These are phyloP conservation scores for Xylaria sp. DNA, from an alignment of 2,329 filamentous ascomycete genomes.

Conservation along the genomic window DNA sequence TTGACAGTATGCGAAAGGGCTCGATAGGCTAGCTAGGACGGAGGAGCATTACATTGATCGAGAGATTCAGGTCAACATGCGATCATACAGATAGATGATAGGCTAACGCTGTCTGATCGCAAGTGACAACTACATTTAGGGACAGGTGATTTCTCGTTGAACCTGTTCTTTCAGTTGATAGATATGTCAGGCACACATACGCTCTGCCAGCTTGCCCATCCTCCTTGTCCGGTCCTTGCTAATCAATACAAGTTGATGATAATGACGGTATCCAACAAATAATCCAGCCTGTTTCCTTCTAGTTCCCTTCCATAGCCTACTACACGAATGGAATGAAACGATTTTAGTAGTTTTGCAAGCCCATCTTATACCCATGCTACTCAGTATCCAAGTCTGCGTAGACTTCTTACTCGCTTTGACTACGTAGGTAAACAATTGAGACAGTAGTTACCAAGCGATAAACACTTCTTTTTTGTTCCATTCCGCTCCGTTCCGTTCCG, in stretches of 20 bases:
- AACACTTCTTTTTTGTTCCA: too few species aligned
- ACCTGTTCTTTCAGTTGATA: background rate
- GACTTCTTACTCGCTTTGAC: too few species aligned
- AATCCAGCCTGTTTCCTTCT: background rate
- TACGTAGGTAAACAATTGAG: too few species aligned
- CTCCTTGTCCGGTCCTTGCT: background rate
- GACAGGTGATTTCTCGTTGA: background rate
- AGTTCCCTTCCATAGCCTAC: too few species aligned
- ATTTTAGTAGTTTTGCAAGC: too few species aligned
- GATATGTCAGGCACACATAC: background rate
- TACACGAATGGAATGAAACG: too few species aligned
- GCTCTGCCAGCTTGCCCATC: background rate
- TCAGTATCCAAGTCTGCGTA: too few species aligned
- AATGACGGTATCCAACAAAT: background rate
- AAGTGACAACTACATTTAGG: background rate
- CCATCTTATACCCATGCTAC: too few species aligned
- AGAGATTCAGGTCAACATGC: background rate
- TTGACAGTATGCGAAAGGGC: background rate
- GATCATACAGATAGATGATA: slow-evolving; percentile 2
- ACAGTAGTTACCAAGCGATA: too few species aligned
- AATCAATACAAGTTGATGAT: slow-evolving; percentile 16
- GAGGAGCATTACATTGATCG: background rate
- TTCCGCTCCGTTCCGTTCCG: too few species aligned
- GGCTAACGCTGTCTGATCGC: background rate
- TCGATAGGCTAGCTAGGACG: background rate